Base-by-base conservation (phyloP, 768 basidiomycete species). In the Hebeloma cylindrosporum region DNA sequence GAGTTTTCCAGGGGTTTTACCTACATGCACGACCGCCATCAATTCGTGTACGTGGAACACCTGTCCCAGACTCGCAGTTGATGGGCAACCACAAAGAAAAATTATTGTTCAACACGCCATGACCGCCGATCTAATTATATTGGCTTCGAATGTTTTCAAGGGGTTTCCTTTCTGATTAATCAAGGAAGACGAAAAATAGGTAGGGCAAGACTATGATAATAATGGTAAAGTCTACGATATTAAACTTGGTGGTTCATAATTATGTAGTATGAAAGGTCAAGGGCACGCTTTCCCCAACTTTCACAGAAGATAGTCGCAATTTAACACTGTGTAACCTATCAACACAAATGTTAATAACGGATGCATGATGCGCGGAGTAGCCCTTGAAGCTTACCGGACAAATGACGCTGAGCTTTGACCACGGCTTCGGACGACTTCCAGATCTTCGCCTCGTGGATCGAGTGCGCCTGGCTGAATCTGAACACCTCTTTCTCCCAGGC, bases 401-500 rank as follows among this genome's bases (percentile, higher is more conserved):
- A 35, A 25, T 47, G 48, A 8, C 42, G 31, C 40, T 65, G 63
- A 7, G 54, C 48, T 23, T 49, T 44, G 11, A 60, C 61, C 1
- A 63, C 60, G n/a, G 55, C 43, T 45, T 67, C 66, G 20, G 68
- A 56, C 7, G 51, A 56, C 22, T 43, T 60, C 71, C 71, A 72
- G 10, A 71, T 60, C 18, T 50, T 45, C 11, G 39, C 53, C 41
- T 71, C 68, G 17, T 58, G 52, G 17, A 41, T 33, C 2, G 69
- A 64, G 49, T 70, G 67, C n/a, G 69, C 68, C 40, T 68, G 64
- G 22, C 63, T 60, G 29, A 65, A 61, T 17, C 63, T 59, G 48
- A 72, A 74, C 13, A 70, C 67, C 40, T 71, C 67, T 23, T 54
- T 60, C 47, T 70, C 65, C 39, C 60, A 56, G 16, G 65, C 60